Base-by-base conservation (phyloP, 164 flowering plant species). In the Amborella trichopoda region DNA sequence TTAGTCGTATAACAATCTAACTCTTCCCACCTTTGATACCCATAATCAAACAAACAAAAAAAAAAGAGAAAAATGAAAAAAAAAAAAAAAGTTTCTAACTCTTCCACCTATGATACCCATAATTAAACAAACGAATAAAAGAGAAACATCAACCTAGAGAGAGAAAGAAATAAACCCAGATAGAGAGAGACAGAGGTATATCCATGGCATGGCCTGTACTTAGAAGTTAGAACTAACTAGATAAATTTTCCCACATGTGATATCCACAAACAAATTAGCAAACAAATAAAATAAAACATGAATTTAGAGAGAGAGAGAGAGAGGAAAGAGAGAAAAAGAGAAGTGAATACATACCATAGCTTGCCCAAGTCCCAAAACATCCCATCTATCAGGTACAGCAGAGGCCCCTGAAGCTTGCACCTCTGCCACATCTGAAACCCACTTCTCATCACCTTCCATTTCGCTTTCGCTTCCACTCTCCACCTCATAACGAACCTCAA, bases 281-380 rank as follows among this genome's bases (percentile, higher is more conserved):
- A 30, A 32, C 23, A 48, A 0, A 37, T 43, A 3, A 28, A 23
- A 28, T 12, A 5, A 51, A 40, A 20, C 23, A 19, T 27, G 11
- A 41, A 49, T 23, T 30, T n/a, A 28, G 47, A 28, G 2, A 46
- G 26, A 50, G 1, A 49, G 39, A 40, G 32, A 33, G 2, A 43
- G 3, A 26, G 30, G 28, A 32, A 22, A 26, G n/a, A n/a, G n/a
- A n/a, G n/a, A n/a, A n/a, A n/a, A n/a, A n/a, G n/a, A n/a, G n/a
- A n/a, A n/a, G n/a, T n/a, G n/a, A 33, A 10, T 19, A 38, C 30
- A 18, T 68, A 88, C 97, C 97, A 89, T 89, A 49, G 97, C 97
- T 64, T 89, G 97, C 26, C 95, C 97, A 44, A 89, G 90, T 40
- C 97, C 97, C 58, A 89, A 53, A 11, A 85, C 86, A 59, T 85